A percentile compares a stretch with the other conserved stretches of the same genome.
These are phyloP conservation scores for Puccinia brachypodii DNA, from an alignment of 1,284 basidiomycete species.

Conservation along the genomic window DNA sequence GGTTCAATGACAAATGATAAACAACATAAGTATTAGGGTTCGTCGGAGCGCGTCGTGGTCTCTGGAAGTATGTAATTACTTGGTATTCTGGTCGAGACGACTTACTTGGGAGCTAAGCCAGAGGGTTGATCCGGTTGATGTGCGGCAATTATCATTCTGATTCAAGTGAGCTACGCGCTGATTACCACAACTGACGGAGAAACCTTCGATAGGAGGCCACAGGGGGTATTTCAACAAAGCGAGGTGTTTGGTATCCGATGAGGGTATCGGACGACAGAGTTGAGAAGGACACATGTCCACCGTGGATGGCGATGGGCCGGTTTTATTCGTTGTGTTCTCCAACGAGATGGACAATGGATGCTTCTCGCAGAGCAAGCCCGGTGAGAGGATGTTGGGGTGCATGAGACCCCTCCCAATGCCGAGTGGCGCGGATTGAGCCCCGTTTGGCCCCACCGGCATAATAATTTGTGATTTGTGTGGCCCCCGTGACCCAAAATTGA, in stretches of 20 bases:
- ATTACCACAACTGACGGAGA: not conserved
- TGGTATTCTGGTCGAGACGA: slow-evolving; percentile 55
- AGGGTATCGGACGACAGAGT: not conserved
- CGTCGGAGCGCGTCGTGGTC: not conserved
- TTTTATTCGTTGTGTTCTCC: too few relatives aligned
- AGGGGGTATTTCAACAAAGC: not conserved
- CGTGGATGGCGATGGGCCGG: too few relatives aligned
- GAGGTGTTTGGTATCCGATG: not conserved
- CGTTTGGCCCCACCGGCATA: too few relatives aligned
- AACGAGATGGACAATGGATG: too few relatives aligned
- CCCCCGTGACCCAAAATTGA: too few relatives aligned
- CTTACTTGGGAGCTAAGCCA: slow-evolving; percentile 75
- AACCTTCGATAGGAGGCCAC: not conserved
- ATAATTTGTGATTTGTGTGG: too few relatives aligned
- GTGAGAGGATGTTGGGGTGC: too few relatives aligned
- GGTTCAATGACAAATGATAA: not conserved
- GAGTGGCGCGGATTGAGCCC: too few relatives aligned
- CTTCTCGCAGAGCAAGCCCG: too few relatives aligned
- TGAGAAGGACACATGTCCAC: not conserved
- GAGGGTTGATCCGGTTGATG: slow-evolving; percentile 77
- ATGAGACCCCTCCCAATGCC: too few relatives aligned
- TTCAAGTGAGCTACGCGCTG: not conserved
- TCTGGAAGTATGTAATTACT: slow-evolving; percentile 66
- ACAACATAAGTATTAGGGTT: not conserved
- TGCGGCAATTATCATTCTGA: slow-evolving; percentile 64